phyloP scores from a whole-genome alignment of 2,329 filamentous ascomycete genomes.

The Ascochyta koolunga region DNA sequence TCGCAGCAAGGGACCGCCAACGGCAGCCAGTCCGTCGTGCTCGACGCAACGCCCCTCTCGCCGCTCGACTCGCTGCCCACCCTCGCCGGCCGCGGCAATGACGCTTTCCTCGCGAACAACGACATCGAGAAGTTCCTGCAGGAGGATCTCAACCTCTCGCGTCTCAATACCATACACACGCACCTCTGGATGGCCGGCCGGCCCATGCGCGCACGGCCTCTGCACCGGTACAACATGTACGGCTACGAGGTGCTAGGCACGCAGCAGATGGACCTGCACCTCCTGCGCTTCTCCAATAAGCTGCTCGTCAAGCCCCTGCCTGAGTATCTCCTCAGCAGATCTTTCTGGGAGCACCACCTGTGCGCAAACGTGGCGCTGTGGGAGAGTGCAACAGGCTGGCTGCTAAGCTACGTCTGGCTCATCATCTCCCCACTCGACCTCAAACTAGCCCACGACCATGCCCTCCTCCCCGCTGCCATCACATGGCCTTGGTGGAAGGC shows the following conservation, averaged over 20 bases:
- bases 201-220: constrained; percentile 42
- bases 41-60: constrained; percentile 29
- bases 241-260: constrained; percentile 38
- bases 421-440: constrained; percentile 42
- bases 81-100: constrained; percentile 29
- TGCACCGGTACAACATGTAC: constrained; percentile 47
- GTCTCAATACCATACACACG: constrained; percentile 42
- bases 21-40: constrained; percentile 23
- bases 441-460: constrained; percentile 39
- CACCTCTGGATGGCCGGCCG: constrained; percentile 48
- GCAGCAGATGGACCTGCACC: constrained; percentile 46
- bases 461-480: constrained; percentile 36
- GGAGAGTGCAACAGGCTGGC: constrained; percentile 38
- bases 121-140: constrained; percentile 36
- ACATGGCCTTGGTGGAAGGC: constrained; percentile 45
- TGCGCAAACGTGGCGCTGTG: constrained; percentile 26
- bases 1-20: constrained; percentile 8
- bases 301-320: constrained; percentile 44
- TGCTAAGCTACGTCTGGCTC: constrained; percentile 47
- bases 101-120: constrained; percentile 30
- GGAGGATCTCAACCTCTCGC: constrained; percentile 37
- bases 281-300: constrained; percentile 41
- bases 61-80: constrained; percentile 44
- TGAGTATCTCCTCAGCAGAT: constrained; percentile 37
- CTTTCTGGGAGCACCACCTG: constrained; percentile 41